Evolutionary conservation across 2,329 filamentous ascomycete genomes (phyloP).

Genomic region (Aspergillus terreus): DNA sequence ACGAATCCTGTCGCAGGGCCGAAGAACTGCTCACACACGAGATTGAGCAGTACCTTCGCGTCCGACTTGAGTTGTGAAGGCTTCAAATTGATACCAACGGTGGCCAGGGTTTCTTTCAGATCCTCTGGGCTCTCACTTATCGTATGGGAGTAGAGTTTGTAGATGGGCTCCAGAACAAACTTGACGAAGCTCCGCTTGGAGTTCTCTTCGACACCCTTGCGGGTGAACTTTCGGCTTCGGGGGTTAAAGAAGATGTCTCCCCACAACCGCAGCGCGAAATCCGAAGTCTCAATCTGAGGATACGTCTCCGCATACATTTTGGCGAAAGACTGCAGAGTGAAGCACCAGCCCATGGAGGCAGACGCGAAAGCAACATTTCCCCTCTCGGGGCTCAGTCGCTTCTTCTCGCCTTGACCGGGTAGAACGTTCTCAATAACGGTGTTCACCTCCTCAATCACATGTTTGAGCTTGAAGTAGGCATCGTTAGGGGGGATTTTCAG

Average conservation of each 20-base stretch:
- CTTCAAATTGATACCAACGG: slow-evolving; percentile 80
- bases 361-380: slow-evolving; percentile 98
- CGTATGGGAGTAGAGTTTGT: slow-evolving; percentile 94
- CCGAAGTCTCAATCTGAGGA: slow-evolving; percentile 72
- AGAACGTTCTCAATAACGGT: slow-evolving; percentile 85
- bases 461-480: slow-evolving; percentile 98
- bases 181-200: slow-evolving; percentile 86
- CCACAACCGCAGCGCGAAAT: slow-evolving; percentile 86
- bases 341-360: slow-evolving; percentile 92
- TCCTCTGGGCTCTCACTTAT: slow-evolving; percentile 87
- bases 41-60: slow-evolving; percentile 79
- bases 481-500: slow-evolving; percentile 90
- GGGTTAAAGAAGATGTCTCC: slow-evolving; percentile 97
- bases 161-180: slow-evolving; percentile 93
- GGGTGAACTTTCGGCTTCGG: slow-evolving; percentile 81
- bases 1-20: slow-evolving; percentile 85
- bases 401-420: slow-evolving; percentile 73
- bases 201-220: slow-evolving; percentile 76
- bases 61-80: slow-evolving; percentile 89
- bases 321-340: slow-evolving; percentile 88
- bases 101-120: slow-evolving; percentile 71
- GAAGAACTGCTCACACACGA: slow-evolving; percentile 95
- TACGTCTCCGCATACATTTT: slow-evolving; percentile 94
- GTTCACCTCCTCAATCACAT: slow-evolving; percentile 98
- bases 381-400: slow-evolving; percentile 87